Base-by-base conservation (phyloP, 352 stramenopile species). In the Elongisporangium prolatum region DNA sequence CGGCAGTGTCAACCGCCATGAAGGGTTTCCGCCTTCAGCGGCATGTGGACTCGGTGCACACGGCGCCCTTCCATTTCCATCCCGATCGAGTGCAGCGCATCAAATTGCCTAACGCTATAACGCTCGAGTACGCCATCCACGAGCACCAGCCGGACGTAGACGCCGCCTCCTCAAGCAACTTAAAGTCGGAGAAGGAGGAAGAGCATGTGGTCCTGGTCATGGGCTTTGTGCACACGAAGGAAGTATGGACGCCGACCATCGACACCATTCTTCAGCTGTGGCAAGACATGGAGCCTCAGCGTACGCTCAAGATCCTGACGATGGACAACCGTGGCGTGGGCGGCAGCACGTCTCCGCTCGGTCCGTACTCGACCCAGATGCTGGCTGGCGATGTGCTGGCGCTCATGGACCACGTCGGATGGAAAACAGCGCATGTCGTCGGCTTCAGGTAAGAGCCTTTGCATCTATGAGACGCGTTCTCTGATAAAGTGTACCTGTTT, bases 261-360 rank as follows among this genome's bases (percentile, higher is more conserved):
- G 66, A 79, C 40, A 67, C 68, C 20, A 56, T 83, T 18, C 61
- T 83, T 20, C 56, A 52, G n/a, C 68, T 68, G 63, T 80, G 68
- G 72, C 37, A 50, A 11, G 20, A 60, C 16, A 49, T 52, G 22
- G 60, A 60, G n/a, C 64, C 57, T 54, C 55, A 57, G 22, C 24
- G 54, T 48, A 65, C 68, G 38, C 61, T 77, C 11, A 67, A 67
- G 44, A 59, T 84, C 37, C 56, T 81, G 14, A 75, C 67, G 7
- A 67, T 81, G 8, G 74, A 81, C 59, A 84, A 84, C 54, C 71
- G 74, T 44, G 74, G 74, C 16, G 66, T 76, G 21, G 74, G 74
- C 20, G 65, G 64, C 54, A 71, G 65, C 21, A 67, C 69, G 25
- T 65, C 59, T 44, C 74, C 74, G 3, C 56, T 65, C 18, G 74